Conservation (phyloP, 1,284 basidiomycete genomes). For the Puccinia hordei region DNA sequence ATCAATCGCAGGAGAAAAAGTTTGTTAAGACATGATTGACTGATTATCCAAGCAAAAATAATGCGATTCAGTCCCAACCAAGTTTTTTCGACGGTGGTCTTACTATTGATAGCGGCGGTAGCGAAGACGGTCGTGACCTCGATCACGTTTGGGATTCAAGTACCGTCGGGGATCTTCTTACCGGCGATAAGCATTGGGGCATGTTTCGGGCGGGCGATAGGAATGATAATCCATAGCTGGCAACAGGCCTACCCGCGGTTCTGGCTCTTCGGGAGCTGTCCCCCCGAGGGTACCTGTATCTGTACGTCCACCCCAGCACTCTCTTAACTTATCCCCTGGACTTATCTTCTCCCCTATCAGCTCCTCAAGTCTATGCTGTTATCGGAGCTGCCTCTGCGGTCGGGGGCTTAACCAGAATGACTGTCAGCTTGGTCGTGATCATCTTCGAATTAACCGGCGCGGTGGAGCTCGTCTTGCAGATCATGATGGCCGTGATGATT, state of each 20-base stretch:
- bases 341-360: constrained; percentile 11
- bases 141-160: constrained; percentile 59
- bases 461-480: constrained; percentile 68
- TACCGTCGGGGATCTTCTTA: constrained; percentile 70
- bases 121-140: constrained; percentile 54
- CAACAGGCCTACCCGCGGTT: constrained; percentile 42
- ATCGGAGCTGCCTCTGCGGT: constrained; percentile 79
- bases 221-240: constrained; percentile 72
- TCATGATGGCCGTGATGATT: constrained; percentile 75
- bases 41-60: background rate
- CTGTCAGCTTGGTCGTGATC: constrained; percentile 67
- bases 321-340: background rate
- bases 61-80: constrained; percentile 37
- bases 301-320: background rate
- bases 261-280: constrained; percentile 49
- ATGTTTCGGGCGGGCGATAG: constrained; percentile 70
- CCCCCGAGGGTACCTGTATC: constrained; percentile 47
- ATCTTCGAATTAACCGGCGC: constrained; percentile 66
- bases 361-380: constrained; percentile 78
- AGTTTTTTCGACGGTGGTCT: constrained; percentile 56
- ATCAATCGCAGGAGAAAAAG: background rate
- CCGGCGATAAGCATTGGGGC: constrained; percentile 64
- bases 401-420: constrained; percentile 79
- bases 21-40: background rate
- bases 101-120: constrained; percentile 66